Percentiles rank a stretch among this genome's conserved stretches.
These are phyloP conservation scores for Skeletonema tropicum DNA, from an alignment of 108 stramenopile genomes.

Conservation along the genomic window DNA sequence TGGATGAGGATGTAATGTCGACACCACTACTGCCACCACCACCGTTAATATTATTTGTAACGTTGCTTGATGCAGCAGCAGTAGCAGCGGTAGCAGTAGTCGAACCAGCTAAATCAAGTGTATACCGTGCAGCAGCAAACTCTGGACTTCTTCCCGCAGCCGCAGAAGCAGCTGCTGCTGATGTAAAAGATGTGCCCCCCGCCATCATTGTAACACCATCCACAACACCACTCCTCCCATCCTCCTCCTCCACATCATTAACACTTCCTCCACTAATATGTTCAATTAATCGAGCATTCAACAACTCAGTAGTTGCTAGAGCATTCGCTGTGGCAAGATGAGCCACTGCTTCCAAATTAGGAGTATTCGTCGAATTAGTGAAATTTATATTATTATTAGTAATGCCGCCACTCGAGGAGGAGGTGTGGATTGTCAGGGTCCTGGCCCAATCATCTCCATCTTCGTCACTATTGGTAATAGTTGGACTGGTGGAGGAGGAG, in stretches of 20 bases:
- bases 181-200: no score
- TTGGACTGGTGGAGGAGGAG: no score
- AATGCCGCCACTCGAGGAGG: no score
- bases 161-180: no score
- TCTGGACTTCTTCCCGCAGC: no score
- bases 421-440: no score
- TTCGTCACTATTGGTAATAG: no score
- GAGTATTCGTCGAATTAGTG: no score
- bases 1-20: background rate
- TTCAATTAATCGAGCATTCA: background rate
- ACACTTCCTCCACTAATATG: background rate
- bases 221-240: background rate
- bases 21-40: background rate
- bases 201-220: background rate
- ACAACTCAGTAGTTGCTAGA: background rate
- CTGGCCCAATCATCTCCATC: no score
- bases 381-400: background rate
- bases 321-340: constrained; percentile 1
- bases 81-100: background rate
- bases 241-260: background rate
- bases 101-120: background rate
- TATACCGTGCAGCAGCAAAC: no score
- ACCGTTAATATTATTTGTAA: background rate
- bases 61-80: no score
- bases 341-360: background rate